These are phyloP conservation scores for Orbilia oligospora DNA, from an alignment of 2,329 filamentous ascomycete species.

Conservation along the genomic window DNA sequence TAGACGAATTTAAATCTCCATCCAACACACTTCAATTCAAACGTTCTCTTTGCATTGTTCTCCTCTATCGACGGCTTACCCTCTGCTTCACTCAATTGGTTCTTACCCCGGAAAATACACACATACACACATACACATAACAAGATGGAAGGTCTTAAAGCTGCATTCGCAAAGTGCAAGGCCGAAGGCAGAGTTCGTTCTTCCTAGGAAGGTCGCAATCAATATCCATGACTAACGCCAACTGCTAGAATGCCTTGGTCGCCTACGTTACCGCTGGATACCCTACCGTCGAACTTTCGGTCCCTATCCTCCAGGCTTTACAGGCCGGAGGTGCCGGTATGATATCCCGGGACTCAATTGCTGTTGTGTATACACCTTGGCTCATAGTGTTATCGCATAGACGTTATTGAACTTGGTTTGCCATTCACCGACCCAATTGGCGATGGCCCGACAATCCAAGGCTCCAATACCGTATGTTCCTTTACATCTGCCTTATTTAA, in stretches of 20 bases:
- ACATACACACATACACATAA: slow-evolving; percentile 19
- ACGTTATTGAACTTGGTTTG: slow-evolving; percentile 94
- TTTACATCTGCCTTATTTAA: not conserved
- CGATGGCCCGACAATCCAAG: slow-evolving; percentile 97
- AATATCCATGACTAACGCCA: slow-evolving; percentile 32
- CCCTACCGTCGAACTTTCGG: slow-evolving; percentile 84
- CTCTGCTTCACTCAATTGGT: slow-evolving; percentile 47
- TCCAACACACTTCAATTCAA: slow-evolving; percentile 18
- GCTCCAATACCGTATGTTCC: slow-evolving; percentile 81
- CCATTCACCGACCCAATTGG: slow-evolving; percentile 99
- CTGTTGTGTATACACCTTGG: not conserved
- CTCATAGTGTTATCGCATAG: slow-evolving; percentile 68
- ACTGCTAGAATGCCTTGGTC: slow-evolving; percentile 80
- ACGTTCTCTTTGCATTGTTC: slow-evolving; percentile 23
- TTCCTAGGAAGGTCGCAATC: slow-evolving; percentile 19
- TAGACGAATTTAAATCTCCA: slow-evolving; percentile 18
- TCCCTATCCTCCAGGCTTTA: slow-evolving; percentile 87
- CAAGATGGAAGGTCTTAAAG: slow-evolving; percentile 70
- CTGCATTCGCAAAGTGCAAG: slow-evolving; percentile 73
- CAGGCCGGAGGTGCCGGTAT: slow-evolving; percentile 91
- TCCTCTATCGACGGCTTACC: slow-evolving; percentile 33
- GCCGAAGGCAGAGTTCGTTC: slow-evolving; percentile 69
- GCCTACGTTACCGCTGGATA: slow-evolving; percentile 97
- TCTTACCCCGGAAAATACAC: slow-evolving; percentile 26
- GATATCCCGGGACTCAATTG: slow-evolving; percentile 62